A percentile compares a stretch with the other conserved stretches of the same genome.
These are phyloP conservation scores for Colletotrichum tabaci DNA, from an alignment of 2,329 filamentous ascomycete species.

Conservation along the genomic window DNA sequence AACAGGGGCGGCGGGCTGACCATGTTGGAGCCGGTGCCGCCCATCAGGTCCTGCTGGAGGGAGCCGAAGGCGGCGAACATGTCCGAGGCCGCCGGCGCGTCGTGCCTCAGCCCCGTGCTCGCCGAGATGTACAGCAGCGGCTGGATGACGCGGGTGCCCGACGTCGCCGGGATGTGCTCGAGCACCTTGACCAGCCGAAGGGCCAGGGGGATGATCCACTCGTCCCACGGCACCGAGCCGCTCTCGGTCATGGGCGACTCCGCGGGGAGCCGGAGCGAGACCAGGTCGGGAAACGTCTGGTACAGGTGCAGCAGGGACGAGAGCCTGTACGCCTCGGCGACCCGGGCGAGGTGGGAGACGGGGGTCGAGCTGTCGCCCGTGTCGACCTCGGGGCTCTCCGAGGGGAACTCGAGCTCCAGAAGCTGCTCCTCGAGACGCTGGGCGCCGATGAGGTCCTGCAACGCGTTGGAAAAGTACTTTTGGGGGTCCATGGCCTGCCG, in stretches of 20 bases:
- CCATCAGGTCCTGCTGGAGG: conserved; percentile 38
- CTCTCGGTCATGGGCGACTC: conserved; percentile 35
- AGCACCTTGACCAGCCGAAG: conserved; percentile 52
- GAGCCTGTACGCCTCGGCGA: conserved; percentile 56
- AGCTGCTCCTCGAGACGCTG: conserved; percentile 54
- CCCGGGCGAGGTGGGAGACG: conserved; percentile 50
- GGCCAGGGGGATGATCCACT: conserved; percentile 55
- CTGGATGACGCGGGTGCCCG: conserved; percentile 55
- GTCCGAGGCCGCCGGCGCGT: conserved; percentile 33
- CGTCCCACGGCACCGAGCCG: conserved; percentile 50
- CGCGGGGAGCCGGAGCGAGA: conserved; percentile 49
- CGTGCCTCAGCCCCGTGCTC: conserved; percentile 52
- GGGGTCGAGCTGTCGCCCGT: conserved; percentile 50
- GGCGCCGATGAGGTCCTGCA: conserved; percentile 52
- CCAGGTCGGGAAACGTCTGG: conserved; percentile 55
- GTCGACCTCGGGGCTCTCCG: conserved; percentile 44
- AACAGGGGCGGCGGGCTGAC: conserved; percentile 26
- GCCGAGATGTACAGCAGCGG: conserved; percentile 56
- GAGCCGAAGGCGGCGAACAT: conserved; percentile 22
- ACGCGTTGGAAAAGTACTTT: conserved; percentile 46
- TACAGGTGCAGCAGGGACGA: conserved; percentile 57
- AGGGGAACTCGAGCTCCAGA: conserved; percentile 49
- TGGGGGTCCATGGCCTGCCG: conserved; percentile 45
- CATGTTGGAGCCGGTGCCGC: conserved; percentile 15
- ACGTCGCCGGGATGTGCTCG: conserved; percentile 53